phyloP scores from a whole-genome alignment of 192 early-diverging fungal genomes.

The Umbelopsis sp. region DNA sequence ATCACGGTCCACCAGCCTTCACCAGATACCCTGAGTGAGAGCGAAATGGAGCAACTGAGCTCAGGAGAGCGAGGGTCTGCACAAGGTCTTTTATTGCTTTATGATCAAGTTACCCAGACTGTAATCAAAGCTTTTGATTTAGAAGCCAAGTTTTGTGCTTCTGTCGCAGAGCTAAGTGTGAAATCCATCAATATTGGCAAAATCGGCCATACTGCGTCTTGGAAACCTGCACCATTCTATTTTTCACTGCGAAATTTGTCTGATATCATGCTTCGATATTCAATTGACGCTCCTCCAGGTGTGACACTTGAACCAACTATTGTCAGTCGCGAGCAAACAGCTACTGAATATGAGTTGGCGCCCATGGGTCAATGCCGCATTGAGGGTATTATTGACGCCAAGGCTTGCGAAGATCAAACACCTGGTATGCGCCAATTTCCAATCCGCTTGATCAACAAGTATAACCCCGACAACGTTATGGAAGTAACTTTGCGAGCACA shows the following conservation, averaged over 20 bases:
- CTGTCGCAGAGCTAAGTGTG: conserved; percentile 56
- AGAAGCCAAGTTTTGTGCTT: conserved; percentile 60
- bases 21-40: conserved; percentile 43
- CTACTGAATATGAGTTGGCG: conserved; percentile 26
- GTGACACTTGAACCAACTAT: conserved; percentile 37
- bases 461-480: conserved; percentile 67
- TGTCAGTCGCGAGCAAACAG: conserved; percentile 47
- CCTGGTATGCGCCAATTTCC: conserved; percentile 52
- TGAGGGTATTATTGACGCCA: conserved; percentile 68
- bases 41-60: conserved; percentile 40
- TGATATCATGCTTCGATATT: conserved; percentile 65
- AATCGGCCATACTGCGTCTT: conserved; percentile 76
- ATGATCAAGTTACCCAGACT: conserved; percentile 52
- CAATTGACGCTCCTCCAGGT: conserved; percentile 47
- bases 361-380: conserved; percentile 33
- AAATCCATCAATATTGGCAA: conserved; percentile 71
- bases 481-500: conserved; percentile 50
- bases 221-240: conserved; percentile 60
- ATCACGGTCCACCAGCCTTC: conserved; percentile 56
- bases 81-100: conserved; percentile 62
- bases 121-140: conserved; percentile 67
- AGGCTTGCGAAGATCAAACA: conserved; percentile 49
- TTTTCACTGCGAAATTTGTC: conserved; percentile 69
- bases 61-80: conserved; percentile 57
- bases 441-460: conserved; percentile 65